Conservation (phyloP, 495 filamentous ascomycete species). For the Evernia prunastri region DNA sequence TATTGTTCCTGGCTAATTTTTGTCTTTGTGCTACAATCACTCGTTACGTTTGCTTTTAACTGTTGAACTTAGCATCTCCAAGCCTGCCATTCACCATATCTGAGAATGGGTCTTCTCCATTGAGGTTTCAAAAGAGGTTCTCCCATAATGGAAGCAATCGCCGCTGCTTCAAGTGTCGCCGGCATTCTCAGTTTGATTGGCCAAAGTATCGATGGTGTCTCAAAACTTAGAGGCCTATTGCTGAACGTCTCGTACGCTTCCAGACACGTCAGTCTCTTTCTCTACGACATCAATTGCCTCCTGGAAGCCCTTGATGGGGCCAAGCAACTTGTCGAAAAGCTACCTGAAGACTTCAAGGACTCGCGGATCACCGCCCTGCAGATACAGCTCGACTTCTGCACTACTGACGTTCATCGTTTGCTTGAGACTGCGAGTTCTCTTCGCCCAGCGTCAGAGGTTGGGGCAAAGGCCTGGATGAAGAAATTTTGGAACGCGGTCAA, state of each 20-base stretch:
- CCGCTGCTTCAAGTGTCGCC: slow-evolving; percentile 14
- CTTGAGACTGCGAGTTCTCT: slow-evolving; percentile 8
- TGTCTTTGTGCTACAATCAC: neutral
- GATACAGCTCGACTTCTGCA: slow-evolving; percentile 14
- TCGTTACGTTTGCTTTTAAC: neutral
- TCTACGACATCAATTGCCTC: slow-evolving; percentile 16
- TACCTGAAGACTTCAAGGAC: slow-evolving; percentile 6
- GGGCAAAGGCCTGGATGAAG: slow-evolving; percentile 17
- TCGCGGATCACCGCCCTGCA: neutral
- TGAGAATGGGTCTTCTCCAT: neutral
- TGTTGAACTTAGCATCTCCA: neutral
- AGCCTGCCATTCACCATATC: neutral
- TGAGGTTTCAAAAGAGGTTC: neutral
- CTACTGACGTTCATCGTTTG: slow-evolving; percentile 8
- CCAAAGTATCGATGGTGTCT: slow-evolving; percentile 12
- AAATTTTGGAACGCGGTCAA: slow-evolving; percentile 10
- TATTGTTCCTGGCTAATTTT: neutral
- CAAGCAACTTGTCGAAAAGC: neutral
- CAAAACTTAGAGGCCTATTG: slow-evolving; percentile 13
- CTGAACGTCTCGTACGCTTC: slow-evolving; percentile 9
- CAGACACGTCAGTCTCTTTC: slow-evolving; percentile 5
- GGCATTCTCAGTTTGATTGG: slow-evolving; percentile 17
- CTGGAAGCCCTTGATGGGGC: slow-evolving; percentile 14
- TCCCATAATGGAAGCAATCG: slow-evolving; percentile 16
- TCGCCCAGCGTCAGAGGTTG: neutral